Evolutionary conservation across 2,329 filamentous ascomycete genomes (phyloP).

Genomic region (Leptodontidium sp.): DNA sequence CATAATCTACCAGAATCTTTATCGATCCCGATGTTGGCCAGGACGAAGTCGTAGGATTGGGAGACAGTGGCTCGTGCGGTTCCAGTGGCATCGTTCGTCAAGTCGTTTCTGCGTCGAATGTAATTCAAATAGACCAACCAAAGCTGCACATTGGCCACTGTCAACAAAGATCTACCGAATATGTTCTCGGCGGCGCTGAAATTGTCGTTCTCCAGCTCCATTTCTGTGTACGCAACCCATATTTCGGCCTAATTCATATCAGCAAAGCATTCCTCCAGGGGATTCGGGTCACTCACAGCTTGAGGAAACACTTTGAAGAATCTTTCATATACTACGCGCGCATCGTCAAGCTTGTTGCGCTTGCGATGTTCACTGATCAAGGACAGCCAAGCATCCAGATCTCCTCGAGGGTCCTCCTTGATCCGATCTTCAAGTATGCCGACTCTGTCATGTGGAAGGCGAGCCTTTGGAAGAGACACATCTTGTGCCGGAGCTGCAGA

Average conservation of each 20-base stretch:
- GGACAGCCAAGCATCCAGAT: slow-evolving; percentile 89
- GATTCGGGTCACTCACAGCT: slow-evolving; percentile 70
- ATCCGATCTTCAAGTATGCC: slow-evolving; percentile 82
- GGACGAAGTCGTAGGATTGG: slow-evolving; percentile 90
- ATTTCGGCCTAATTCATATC: slow-evolving; percentile 76
- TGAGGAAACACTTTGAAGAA: slow-evolving; percentile 91
- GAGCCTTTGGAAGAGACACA: slow-evolving; percentile 45
- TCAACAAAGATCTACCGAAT: slow-evolving; percentile 81
- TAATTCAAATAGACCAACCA: slow-evolving; percentile 97
- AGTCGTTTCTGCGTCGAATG: slow-evolving; percentile 87
- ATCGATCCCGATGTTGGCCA: slow-evolving; percentile 89
- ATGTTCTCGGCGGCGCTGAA: slow-evolving; percentile 82
- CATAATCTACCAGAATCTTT: slow-evolving; percentile 89
- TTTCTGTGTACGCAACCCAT: slow-evolving; percentile 87
- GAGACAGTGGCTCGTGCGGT: slow-evolving; percentile 81
- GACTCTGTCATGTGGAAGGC: slow-evolving; percentile 48
- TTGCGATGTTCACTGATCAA: slow-evolving; percentile 86
- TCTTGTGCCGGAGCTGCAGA: slow-evolving; percentile 40
- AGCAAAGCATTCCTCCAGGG: slow-evolving; percentile 41
- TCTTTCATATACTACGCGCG: slow-evolving; percentile 81
- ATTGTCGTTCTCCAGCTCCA: slow-evolving; percentile 89
- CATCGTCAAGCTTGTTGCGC: slow-evolving; percentile 82
- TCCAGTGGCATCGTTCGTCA: slow-evolving; percentile 80
- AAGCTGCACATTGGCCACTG: slow-evolving; percentile 82
- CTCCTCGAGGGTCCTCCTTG: slow-evolving; percentile 89